Conservation (phyloP, 176 grass and related monocot genomes). For the Leersia perrieri region DNA sequence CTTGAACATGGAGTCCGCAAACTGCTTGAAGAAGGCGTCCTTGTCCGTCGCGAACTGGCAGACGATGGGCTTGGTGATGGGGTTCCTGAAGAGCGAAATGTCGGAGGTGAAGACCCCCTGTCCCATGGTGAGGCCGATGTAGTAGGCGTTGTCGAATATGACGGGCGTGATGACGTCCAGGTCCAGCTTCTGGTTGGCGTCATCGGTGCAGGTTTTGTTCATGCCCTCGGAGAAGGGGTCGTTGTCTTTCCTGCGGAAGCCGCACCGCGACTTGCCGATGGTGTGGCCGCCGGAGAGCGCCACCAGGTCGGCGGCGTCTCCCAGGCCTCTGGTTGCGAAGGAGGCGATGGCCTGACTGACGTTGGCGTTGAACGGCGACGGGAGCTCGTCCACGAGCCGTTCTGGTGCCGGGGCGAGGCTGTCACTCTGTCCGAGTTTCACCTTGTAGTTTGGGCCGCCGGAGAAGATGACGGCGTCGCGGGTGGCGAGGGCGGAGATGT, state of each 20-base stretch:
- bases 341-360: neutral
- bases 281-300: slow-evolving; percentile 51
- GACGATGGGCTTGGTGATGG: neutral
- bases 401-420: neutral
- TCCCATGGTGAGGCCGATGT: neutral
- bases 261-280: slow-evolving; percentile 29
- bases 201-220: neutral
- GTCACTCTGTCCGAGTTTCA: slow-evolving; percentile 16
- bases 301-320: slow-evolving; percentile 26
- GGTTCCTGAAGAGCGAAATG: slow-evolving; percentile 26
- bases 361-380: neutral
- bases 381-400: neutral
- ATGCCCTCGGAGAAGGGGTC: slow-evolving; percentile 13
- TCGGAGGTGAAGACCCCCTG: slow-evolving; percentile 43
- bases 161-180: slow-evolving; percentile 14
- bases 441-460: neutral
- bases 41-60: neutral
- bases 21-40: slow-evolving; percentile 40
- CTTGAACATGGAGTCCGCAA: slow-evolving; percentile 32
- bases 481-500: slow-evolving; percentile 27
- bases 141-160: slow-evolving; percentile 47
- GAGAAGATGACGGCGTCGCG: neutral
- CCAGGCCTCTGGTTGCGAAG: neutral
- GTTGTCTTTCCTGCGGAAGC: slow-evolving; percentile 1
- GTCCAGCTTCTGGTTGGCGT: neutral